These are phyloP conservation scores for Elaeagnus macrophylla DNA, from an alignment of 306 rosid species.

Conservation along the genomic window DNA sequence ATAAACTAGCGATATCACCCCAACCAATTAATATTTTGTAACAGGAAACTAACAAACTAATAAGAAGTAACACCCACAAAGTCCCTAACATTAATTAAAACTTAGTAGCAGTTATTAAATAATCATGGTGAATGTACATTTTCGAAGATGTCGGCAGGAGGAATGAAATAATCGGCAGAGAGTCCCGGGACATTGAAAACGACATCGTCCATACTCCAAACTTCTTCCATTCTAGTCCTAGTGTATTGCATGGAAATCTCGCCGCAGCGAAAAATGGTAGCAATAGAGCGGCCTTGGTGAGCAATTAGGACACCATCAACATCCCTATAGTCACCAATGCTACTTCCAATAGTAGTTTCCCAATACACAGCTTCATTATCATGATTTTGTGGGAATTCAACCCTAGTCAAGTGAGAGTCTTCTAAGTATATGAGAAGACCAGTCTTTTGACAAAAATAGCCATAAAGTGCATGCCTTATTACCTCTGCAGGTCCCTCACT, in stretches of 20 bases:
- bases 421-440: slow-evolving; percentile 86
- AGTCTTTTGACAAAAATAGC: slow-evolving; percentile 88
- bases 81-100: too few species aligned
- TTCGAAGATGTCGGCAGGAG: slow-evolving; percentile 72
- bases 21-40: too few species aligned
- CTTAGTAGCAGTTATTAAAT: not conserved
- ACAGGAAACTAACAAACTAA: too few species aligned
- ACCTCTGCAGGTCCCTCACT: slow-evolving; percentile 89
- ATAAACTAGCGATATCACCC: too few species aligned
- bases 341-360: slow-evolving; percentile 97
- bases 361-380: slow-evolving; percentile 54
- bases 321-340: slow-evolving; percentile 71
- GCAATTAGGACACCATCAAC: slow-evolving; percentile 73
- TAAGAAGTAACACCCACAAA: too few species aligned
- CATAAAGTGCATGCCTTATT: slow-evolving; percentile 74
- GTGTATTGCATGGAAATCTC: slow-evolving; percentile 74
- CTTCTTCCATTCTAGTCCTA: slow-evolving; percentile 81
- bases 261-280: slow-evolving; percentile 74
- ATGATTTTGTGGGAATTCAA: slow-evolving; percentile 41
- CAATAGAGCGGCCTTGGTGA: slow-evolving; percentile 83
- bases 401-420: slow-evolving; percentile 88
- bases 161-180: slow-evolving; percentile 76
- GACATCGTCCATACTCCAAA: slow-evolving; percentile 86
- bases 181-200: slow-evolving; percentile 89
- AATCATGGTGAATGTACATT: slow-evolving; percentile 29